Base-by-base conservation (phyloP, 345 rosid genomes). In the Eucalyptus cladocalyx region DNA sequence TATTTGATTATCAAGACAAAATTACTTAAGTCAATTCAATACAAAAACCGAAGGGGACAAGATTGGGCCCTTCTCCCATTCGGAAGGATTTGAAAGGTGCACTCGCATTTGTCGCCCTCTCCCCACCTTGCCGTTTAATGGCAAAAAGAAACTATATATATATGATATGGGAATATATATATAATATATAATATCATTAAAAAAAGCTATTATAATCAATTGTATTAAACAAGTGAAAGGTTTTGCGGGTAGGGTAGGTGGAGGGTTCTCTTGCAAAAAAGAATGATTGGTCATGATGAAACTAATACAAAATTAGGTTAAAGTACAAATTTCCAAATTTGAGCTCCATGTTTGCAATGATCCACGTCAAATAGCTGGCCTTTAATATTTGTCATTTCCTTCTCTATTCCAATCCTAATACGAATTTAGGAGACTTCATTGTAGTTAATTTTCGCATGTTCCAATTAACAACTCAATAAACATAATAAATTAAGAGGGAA, bases 401-500 rank as follows among this genome's bases (percentile, higher is more conserved):
- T 34, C 42, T 69, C 80, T 69, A 18, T 34, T 34, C 24, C 43
- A 69, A 69, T 18, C 80, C 13, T 18, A 18, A 0, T 19, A 18
- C 2, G 7, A 34, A 69, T 69, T 9, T 18, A 18, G 4, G 43
- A 5, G 14, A 5, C 24, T 34, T 69, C 14, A 69, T 34, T 9
- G 26, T 34, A 69, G 80, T 34, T 23, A 34, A 69, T 69, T 69
- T 34, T 30, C 4, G 21, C 30, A 69, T 19, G 26, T 15, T 14
- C 40, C 19, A n/a, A 65, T 32, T 17, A n/a, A 17, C 6, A 65
- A 65, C 10, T 15, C 37, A 15, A n/a, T 65, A n/a, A 65, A 34
- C 3, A 65, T 1, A 32, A 2, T n/a, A 8, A 65, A n/a, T 65
- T 30, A 1, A 30, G 1, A 3, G 2, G 34, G 8, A 28, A 12